phyloP scores from a whole-genome alignment of 345 rosid genomes.

The Gossypium stocksii region DNA sequence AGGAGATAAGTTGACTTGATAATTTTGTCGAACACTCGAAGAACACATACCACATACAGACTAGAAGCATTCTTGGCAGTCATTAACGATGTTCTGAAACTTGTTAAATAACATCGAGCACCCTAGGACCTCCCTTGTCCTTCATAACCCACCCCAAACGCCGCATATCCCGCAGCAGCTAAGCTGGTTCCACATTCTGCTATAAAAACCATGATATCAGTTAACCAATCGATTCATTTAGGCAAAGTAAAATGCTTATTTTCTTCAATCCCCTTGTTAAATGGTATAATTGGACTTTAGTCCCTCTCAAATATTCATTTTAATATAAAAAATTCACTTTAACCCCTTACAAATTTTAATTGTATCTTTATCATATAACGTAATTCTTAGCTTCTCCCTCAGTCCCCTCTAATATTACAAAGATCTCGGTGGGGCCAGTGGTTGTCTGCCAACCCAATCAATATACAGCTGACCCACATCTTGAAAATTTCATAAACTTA shows the following conservation, averaged over 20 bases:
- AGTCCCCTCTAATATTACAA: neutral
- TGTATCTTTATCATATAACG: no score
- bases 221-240: neutral
- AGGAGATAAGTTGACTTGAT: neutral
- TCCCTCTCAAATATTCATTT: no score
- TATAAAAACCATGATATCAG: constrained; percentile 10
- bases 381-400: no score
- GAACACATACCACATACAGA: constrained; percentile 53
- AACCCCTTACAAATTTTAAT: no score
- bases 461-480: constrained; percentile 9
- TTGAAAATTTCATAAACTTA: neutral
- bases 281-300: no score
- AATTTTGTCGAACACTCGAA: neutral
- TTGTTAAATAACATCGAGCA: constrained; percentile 84
- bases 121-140: constrained; percentile 89
- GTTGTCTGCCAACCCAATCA: constrained; percentile 24
- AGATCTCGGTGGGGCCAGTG: constrained; percentile 1
- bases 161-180: constrained; percentile 72
- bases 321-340: no score
- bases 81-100: constrained; percentile 62
- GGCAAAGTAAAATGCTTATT: neutral
- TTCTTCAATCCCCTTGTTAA: neutral
- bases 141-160: constrained; percentile 81
- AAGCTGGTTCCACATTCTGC: constrained; percentile 80
- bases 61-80: constrained; percentile 64